A percentile compares a stretch with the other conserved stretches of the same genome.
Evolutionary conservation across 2,329 filamentous ascomycete genomes (phyloP).

Genomic region (Tolypocladium paradoxum): DNA sequence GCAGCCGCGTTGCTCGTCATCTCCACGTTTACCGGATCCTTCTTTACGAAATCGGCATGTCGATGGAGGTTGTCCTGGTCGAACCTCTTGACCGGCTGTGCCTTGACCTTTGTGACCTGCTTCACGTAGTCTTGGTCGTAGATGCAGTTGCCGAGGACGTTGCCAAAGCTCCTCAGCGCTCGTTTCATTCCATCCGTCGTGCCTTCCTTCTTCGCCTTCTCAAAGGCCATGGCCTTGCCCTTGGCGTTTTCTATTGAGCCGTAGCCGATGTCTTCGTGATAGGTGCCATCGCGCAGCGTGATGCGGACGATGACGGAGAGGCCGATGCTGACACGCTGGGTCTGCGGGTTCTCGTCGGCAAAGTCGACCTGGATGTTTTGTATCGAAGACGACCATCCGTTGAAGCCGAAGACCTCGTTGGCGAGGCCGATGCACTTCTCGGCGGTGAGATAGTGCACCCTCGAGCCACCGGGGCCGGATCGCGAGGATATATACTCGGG

Average conservation of each 20-base stretch:
- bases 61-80: slow-evolving; percentile 71
- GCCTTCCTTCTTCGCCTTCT: slow-evolving; percentile 98
- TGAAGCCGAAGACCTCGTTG: slow-evolving; percentile 94
- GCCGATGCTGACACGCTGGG: slow-evolving; percentile 70
- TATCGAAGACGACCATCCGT: slow-evolving; percentile 95
- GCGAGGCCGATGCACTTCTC: slow-evolving; percentile 94
- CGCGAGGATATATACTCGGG: slow-evolving; percentile 91
- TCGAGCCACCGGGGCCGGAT: slow-evolving; percentile 70
- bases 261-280: slow-evolving; percentile 94
- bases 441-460: slow-evolving; percentile 88
- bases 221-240: slow-evolving; percentile 89
- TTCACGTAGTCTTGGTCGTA: slow-evolving; percentile 93
- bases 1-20: not conserved
- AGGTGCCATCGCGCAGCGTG: slow-evolving; percentile 87
- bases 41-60: slow-evolving; percentile 64
- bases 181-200: slow-evolving; percentile 91
- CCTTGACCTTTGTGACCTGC: slow-evolving; percentile 85
- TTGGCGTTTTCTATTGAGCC: slow-evolving; percentile 94
- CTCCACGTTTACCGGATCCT: slow-evolving; percentile 30
- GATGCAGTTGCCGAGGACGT: slow-evolving; percentile 94
- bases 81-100: slow-evolving; percentile 59
- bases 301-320: slow-evolving; percentile 85
- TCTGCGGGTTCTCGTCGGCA: slow-evolving; percentile 74
- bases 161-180: slow-evolving; percentile 83
- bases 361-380: slow-evolving; percentile 93